Evolutionary conservation across 2,329 filamentous ascomycete species (phyloP), one percentile per base, ranked within the genome.

Genomic region (Ophidiomyces ophidiicola): DNA sequence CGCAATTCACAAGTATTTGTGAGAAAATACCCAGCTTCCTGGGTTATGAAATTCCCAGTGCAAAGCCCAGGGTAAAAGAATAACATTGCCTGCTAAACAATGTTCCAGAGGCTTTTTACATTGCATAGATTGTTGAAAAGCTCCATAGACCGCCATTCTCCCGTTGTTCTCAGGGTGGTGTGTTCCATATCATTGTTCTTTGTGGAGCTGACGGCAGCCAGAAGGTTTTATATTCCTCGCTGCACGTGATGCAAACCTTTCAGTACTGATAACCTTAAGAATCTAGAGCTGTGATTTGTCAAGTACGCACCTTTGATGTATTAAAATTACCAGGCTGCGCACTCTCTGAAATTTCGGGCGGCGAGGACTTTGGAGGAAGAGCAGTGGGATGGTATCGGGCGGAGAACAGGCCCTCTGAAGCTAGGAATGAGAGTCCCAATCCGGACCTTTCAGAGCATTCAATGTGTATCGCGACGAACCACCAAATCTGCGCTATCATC

Each of bases 391-490:
- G 25, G 10, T 28, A 12, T 4, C 3, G 14, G 14, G 4, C 10
- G 10, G 25, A 28, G 25, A 12, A 12, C 25, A 28, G 25, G 14
- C 25, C 4, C 31, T 15, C 3, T 5, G 8, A 2, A 17, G 17
- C 21, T 28, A 24, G 41, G 44, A 20, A 46, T 46, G 44, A 41
- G 29, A 42, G 7, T n/a, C 10, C 15, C 25, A 12, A 15, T 29
- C 30, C 14, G 31, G 35, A 43, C 36, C 21, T 32, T 41, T 32
- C 12, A 20, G 20, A 34, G 33, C 38, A 39, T 41, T 18, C 19
- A 24, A 20, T 19, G 34, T 5, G 23, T 31, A 11, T 4, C 41
- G 8, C 28, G 4, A 14, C 17, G 19, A 26, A 36, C 32, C 24
- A 31, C 21, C 3, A 12, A 6, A 11, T 6, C 6, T 14, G 14